Base-by-base conservation (phyloP, 805 yeast genomes). In the Wickerhamomyces strasburgensis region DNA sequence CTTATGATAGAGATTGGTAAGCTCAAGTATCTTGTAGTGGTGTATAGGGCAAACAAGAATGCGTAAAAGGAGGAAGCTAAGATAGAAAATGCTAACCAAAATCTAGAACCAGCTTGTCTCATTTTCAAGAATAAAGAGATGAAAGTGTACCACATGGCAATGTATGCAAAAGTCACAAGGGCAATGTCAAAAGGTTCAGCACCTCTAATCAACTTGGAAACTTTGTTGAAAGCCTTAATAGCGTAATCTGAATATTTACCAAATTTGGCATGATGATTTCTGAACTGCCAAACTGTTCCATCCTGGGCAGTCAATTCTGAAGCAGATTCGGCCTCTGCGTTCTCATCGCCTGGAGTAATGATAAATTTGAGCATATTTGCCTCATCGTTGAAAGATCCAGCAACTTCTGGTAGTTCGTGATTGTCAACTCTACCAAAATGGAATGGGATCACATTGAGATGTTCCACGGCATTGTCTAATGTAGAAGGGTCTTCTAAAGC, bases 151-250 rank as follows among this genome's bases (percentile, higher is more conserved):
- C 84, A 70, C 96, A 89, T 88, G 33, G 94, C 94, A 19, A 76
- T 50, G 59, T 90, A 90, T 3, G 96, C 97, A 34, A 80, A 57
- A 3, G 85, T 70, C 34, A 93, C 80, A 40, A 89, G 69, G 11
- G 78, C 77, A 27, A 89, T 79, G 60, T 90, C 98, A 48, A 86
- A 86, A 18, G 82, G 75, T 49, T 89, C 96, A 14, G 96, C 93
- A 43, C 83, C 80, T 35, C 68, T 65, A 36, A 81, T 67, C 43
- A 77, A 61, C 33, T 61, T 65, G 34, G 62, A 50, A 14, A 78
- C 52, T 44, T 65, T 73, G 14, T 51, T 35, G 30, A 67, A 53
- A 9, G 68, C 59, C 17, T 66, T 58, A 25, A 62, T 59, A 30
- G 72, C 53, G 47, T 76, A 71, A 38, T 75, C 80, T 37, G 70